These are phyloP conservation scores for Viola pubescens DNA, from an alignment of 441 rosid genomes.

Conservation along the genomic window DNA sequence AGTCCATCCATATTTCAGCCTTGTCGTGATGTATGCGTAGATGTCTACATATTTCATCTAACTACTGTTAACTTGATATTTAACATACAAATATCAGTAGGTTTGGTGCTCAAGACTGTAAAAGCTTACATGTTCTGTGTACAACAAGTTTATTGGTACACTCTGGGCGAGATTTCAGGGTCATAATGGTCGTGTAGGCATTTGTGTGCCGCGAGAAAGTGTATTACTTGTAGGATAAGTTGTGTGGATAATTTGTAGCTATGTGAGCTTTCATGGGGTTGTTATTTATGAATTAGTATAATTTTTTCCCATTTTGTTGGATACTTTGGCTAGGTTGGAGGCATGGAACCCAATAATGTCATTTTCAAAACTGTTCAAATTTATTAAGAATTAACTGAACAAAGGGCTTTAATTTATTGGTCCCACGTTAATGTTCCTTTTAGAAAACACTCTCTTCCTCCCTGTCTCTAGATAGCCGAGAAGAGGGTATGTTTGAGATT, in stretches of 20 bases:
- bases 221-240: no score
- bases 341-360: background rate
- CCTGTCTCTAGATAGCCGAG: conserved; percentile 14
- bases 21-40: conserved; percentile 12
- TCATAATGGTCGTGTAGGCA: no score
- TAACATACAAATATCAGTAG: conserved; percentile 3
- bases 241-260: no score
- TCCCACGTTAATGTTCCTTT: conserved; percentile 19
- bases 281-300: background rate
- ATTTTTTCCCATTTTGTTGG: background rate
- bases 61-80: conserved; percentile 1
- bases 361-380: background rate
- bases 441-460: conserved; percentile 16
- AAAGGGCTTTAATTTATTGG: conserved; percentile 2
- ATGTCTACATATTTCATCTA: conserved; percentile 8
- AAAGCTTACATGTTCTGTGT: background rate
- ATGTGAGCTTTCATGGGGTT: no score
- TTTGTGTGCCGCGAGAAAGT: no score
- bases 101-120: background rate
- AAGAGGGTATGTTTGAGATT: background rate
- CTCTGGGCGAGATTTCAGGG: no score
- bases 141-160: background rate
- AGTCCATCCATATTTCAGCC: conserved; percentile 9
- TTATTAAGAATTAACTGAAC: background rate
- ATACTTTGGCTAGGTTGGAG: background rate